Percentiles rank a stretch among this genome's conserved stretches.
Conservation (phyloP, 1,139 yeast genomes). For the Yamadazyma spencermartinsiae region DNA sequence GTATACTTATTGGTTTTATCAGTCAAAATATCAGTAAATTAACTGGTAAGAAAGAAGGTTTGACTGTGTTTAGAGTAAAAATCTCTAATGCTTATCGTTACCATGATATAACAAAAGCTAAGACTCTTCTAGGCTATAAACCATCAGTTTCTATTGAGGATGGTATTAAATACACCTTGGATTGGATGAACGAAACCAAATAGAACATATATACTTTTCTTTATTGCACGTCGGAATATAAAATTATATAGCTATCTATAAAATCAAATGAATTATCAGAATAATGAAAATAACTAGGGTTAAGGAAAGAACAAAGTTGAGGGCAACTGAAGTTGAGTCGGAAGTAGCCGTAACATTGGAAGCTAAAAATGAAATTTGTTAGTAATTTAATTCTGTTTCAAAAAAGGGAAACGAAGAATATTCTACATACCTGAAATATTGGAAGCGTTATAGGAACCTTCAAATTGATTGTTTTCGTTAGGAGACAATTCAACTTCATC, state of each 20-base stretch:
- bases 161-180: constrained; percentile 78
- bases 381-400: neutral
- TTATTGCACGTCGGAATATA: neutral
- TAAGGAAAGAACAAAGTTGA: neutral
- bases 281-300: neutral
- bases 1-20: constrained; percentile 75
- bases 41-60: constrained; percentile 83
- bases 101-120: constrained; percentile 89
- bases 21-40: constrained; percentile 72
- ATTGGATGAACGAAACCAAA: constrained; percentile 79
- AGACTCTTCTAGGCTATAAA: constrained; percentile 67
- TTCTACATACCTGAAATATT: neutral
- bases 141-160: constrained; percentile 82
- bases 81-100: constrained; percentile 94
- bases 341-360: neutral
- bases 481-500: neutral
- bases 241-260: neutral
- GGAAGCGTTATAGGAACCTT: neutral
- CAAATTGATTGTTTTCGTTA: neutral
- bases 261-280: neutral
- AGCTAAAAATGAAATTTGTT: neutral
- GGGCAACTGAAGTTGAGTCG: neutral
- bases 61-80: constrained; percentile 92
- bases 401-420: neutral
- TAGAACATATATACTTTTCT: too few relatives aligned